phyloP scores from a whole-genome alignment of 2,329 filamentous ascomycete species.

The Fusarium setosum region DNA sequence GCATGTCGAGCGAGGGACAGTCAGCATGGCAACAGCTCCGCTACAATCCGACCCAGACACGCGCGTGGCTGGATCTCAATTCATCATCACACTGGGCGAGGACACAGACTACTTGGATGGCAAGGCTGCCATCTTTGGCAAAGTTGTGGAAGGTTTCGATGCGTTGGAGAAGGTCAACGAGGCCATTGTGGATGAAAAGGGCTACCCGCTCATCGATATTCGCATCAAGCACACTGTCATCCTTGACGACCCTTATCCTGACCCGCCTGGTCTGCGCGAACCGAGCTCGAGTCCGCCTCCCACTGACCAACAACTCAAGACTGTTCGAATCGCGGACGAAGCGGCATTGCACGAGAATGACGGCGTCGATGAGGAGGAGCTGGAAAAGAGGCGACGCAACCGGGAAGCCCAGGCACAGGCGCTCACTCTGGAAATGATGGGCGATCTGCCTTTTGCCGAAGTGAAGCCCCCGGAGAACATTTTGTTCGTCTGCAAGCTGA shows the following conservation, averaged over 20 bases:
- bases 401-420: conserved; percentile 94
- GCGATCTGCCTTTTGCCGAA: conserved; percentile 95
- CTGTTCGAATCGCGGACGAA: conserved; percentile 91
- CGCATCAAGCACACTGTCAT: conserved; percentile 93
- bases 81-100: conserved; percentile 91
- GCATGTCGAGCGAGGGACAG: conserved; percentile 88
- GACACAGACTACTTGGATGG: conserved; percentile 91
- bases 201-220: conserved; percentile 92
- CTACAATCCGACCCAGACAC: conserved; percentile 81
- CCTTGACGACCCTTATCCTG: conserved; percentile 91
- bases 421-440: conserved; percentile 96
- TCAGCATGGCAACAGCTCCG: conserved; percentile 96
- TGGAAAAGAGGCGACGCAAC: conserved; percentile 84
- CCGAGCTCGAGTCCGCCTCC: conserved; percentile 85
- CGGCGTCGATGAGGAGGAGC: conserved; percentile 78
- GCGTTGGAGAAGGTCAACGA: conserved; percentile 92
- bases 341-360: conserved; percentile 82
- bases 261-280: conserved; percentile 80
- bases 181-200: conserved; percentile 86
- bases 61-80: conserved; percentile 88
- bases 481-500: conserved; percentile 97
- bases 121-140: conserved; percentile 94
- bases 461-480: conserved; percentile 98
- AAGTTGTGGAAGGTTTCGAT: conserved; percentile 96
- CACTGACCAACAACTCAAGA: conserved; percentile 86